Base-by-base conservation (phyloP, 768 basidiomycete species). In the Cystobasidiopsis lactophilus region DNA sequence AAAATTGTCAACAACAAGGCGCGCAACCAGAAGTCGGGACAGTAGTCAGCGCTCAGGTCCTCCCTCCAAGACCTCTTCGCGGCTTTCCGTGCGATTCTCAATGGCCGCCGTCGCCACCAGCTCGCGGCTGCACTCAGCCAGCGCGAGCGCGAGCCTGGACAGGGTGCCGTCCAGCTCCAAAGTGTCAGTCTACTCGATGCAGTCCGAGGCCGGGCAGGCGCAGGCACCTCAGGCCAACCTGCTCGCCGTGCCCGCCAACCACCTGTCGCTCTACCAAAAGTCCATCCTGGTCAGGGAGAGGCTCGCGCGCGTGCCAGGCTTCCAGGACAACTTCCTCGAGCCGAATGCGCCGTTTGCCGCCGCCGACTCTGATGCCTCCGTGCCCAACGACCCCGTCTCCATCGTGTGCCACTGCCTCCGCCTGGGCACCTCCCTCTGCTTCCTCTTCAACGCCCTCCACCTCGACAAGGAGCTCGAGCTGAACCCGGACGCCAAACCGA, bases 391-490 rank as follows among this genome's bases (percentile, higher is more conserved):
- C 69, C 85, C 86, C 35, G 91, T 98, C 62, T 79, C 81, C 44
- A 84, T 86, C 66, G 77, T 95, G 47, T 91, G 89, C 80, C 83
- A 85, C 64, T 78, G 83, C 65, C 83, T 98, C 69, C 79, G 86
- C 39, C 75, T 86, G 33, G 93, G 93, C 54, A 78, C 85, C 45
- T 80, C 88, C 41, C 80, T 96, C 60, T 91, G 86, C 70, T 93
- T 82, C 71, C 78, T 98, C 61, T 91, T 85, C 73, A 91, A 98
- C 69, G 78, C 82, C 66, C 78, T 95, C 52, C 62, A 64, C 40
- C 66, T 67, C 37, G 44, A 50, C 4, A 35, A 72, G 71, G 51
- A 67, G 67, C 48, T 65, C 63, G 73, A 74, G 57, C 76, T 84
- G 51, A 72, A 77, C 61, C 82, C 79, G 50, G 76, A 77, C 62